Evolutionary conservation across 1,139 yeast genomes (phyloP).

Genomic region (Candida sanyaensis): DNA sequence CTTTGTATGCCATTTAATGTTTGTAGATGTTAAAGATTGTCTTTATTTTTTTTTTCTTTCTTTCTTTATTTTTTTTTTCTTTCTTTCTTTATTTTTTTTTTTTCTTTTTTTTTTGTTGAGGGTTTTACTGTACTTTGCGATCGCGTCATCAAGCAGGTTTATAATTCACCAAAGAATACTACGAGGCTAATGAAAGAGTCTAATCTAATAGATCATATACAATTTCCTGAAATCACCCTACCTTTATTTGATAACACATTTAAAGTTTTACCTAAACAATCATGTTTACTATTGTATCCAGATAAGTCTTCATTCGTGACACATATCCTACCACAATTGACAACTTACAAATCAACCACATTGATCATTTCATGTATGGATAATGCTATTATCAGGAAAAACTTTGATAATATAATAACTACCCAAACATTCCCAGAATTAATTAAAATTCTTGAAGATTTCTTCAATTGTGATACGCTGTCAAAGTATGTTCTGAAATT

Average conservation of each 20-base stretch:
- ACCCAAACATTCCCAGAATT: constrained; percentile 6
- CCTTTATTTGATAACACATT: background rate
- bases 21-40: no score
- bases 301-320: constrained; percentile 2
- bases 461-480: constrained; percentile 3
- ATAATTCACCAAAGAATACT: background rate
- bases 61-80: no score
- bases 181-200: constrained; percentile 8
- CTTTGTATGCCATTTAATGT: no score
- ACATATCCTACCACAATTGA: constrained; percentile 1
- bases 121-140: background rate
- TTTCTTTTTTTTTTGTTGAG: background rate
- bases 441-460: constrained; percentile 1
- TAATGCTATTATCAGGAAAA: background rate
- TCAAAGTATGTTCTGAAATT: constrained; percentile 2
- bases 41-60: no score
- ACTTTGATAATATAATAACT: background rate
- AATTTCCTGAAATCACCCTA: constrained; percentile 1
- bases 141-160: background rate
- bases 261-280: background rate
- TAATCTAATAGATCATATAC: constrained; percentile 8
- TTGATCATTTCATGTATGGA: constrained; percentile 10
- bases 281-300: constrained; percentile 8
- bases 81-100: background rate
- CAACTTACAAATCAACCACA: background rate